Conservation (phyloP, 108 stramenopile genomes). For the Bacterosira constricta region DNA sequence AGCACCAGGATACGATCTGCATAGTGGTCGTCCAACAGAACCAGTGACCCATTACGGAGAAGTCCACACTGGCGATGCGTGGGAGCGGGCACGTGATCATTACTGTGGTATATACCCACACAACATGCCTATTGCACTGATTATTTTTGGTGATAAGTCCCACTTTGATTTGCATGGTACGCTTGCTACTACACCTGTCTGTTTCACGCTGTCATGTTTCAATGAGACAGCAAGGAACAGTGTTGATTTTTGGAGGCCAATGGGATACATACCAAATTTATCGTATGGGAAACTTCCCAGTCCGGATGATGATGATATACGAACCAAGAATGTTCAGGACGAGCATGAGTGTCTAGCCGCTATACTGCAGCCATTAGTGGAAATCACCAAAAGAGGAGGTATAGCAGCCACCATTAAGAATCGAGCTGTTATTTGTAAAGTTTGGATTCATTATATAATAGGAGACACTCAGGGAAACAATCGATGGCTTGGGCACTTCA, state of each 20-base stretch:
- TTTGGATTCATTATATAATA: neutral
- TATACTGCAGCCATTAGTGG: neutral
- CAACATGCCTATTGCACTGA: neutral
- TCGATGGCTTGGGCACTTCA: neutral
- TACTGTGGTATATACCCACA: neutral
- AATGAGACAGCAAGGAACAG: neutral
- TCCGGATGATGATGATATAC: no score
- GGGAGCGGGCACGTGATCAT: neutral
- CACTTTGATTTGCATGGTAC: neutral
- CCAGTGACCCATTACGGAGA: neutral
- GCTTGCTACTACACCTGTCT: neutral
- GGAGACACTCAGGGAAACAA: neutral
- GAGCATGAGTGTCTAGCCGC: neutral
- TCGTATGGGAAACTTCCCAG: no score
- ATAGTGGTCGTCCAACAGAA: neutral
- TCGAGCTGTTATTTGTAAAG: neutral
- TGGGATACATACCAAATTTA: neutral
- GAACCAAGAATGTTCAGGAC: neutral
- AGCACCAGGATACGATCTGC: slow-evolving; percentile 1
- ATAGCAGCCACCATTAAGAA: neutral
- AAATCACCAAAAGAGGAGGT: neutral
- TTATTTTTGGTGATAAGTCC: neutral
- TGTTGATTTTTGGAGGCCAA: neutral
- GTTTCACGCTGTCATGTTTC: neutral
- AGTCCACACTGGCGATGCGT: slow-evolving; percentile 9